These are phyloP conservation scores for Nasturtium officinale DNA, from an alignment of 345 rosid species.

Conservation along the genomic window DNA sequence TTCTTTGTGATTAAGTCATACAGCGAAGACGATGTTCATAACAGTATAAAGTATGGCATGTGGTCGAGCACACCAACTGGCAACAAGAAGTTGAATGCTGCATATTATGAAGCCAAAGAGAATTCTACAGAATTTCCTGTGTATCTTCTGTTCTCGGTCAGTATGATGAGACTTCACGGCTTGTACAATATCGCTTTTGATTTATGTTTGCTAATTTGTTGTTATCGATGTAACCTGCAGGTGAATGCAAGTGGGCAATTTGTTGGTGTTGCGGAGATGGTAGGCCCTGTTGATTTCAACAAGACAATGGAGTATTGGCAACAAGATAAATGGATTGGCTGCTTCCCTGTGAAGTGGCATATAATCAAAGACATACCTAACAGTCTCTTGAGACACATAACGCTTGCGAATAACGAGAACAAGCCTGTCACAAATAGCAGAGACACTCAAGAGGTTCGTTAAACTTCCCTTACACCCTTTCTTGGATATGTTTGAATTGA, in stretches of 20 bases:
- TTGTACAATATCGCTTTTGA: neutral
- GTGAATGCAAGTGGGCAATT: slow-evolving; percentile 90
- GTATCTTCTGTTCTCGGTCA: slow-evolving; percentile 75
- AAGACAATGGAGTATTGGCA: slow-evolving; percentile 77
- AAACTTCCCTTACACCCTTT: neutral
- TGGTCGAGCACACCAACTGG: slow-evolving; percentile 85
- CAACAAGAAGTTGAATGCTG: slow-evolving; percentile 74
- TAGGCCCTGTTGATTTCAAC: slow-evolving; percentile 69
- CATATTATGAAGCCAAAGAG: slow-evolving; percentile 59
- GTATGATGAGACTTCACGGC: slow-evolving; percentile 31
- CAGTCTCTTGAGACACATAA: slow-evolving; percentile 64
- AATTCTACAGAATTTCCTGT: slow-evolving; percentile 58
- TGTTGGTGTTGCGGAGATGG: slow-evolving; percentile 85
- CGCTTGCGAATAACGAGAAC: slow-evolving; percentile 70
- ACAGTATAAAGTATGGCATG: slow-evolving; percentile 69
- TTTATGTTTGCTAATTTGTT: neutral
- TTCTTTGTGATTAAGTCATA: slow-evolving; percentile 78
- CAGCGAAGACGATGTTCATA: slow-evolving; percentile 88
- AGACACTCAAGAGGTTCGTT: slow-evolving; percentile 80
- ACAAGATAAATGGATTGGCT: slow-evolving; percentile 85
- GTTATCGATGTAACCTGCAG: slow-evolving; percentile 44
- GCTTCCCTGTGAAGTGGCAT: slow-evolving; percentile 83
- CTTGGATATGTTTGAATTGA: slow-evolving; percentile 12
- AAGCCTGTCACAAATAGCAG: slow-evolving; percentile 83
- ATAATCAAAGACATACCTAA: slow-evolving; percentile 81